A percentile compares a stretch with the other conserved stretches of the same genome.
phyloP scores from a whole-genome alignment of 805 yeast species.

The Jamesozyma lodderae region DNA sequence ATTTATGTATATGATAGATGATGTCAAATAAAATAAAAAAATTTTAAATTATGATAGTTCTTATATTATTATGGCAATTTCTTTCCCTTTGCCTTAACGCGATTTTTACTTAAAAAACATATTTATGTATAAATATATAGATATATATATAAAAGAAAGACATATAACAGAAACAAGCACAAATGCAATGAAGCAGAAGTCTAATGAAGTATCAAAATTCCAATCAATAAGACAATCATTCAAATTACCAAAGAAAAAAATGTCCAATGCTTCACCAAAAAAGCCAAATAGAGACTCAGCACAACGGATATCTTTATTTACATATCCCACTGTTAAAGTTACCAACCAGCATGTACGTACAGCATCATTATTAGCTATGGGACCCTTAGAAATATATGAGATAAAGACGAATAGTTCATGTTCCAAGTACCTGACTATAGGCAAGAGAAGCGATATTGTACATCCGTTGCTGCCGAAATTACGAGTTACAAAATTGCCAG shows the following conservation, averaged over 20 bases:
- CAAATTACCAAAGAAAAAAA: too few species aligned
- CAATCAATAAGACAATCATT: too few species aligned
- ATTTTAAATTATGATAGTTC: neutral
- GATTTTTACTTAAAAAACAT: too few species aligned
- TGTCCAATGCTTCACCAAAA: too few species aligned
- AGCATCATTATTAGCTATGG: slow-evolving; percentile 17
- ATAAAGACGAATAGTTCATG: slow-evolving; percentile 11
- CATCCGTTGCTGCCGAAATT: slow-evolving; percentile 66
- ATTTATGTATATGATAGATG: slow-evolving; percentile 8
- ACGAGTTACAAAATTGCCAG: slow-evolving; percentile 41
- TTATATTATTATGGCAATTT: too few species aligned
- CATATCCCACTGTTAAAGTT: slow-evolving; percentile 19
- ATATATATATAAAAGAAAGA: too few species aligned
- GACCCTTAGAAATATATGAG: slow-evolving; percentile 26
- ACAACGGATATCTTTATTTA: slow-evolving; percentile 26
- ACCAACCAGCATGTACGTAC: slow-evolving; percentile 6
- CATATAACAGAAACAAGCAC: too few species aligned
- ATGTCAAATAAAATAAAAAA: slow-evolving; percentile 1
- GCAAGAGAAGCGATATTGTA: slow-evolving; percentile 35
- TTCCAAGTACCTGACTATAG: slow-evolving; percentile 25
- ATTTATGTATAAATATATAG: too few species aligned
- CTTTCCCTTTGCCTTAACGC: too few species aligned
- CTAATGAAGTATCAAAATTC: too few species aligned
- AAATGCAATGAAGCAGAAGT: too few species aligned
- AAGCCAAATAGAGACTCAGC: slow-evolving; percentile 23